phyloP scores from a whole-genome alignment of 805 yeast genomes.

The Kazachstania taianensis region DNA sequence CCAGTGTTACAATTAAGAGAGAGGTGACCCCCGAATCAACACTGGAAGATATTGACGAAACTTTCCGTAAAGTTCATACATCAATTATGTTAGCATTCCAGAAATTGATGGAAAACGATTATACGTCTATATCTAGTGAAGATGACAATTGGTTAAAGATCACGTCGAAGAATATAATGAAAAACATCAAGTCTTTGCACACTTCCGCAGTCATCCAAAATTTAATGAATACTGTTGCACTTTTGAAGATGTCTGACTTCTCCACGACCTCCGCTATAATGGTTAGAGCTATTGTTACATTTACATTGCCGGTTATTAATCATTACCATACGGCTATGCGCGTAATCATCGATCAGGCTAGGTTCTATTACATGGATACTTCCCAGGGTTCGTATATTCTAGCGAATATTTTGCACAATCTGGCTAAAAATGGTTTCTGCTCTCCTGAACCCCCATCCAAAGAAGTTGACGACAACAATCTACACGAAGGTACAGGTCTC shows the following conservation, averaged over 20 bases:
- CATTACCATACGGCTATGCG: slow-evolving; percentile 46
- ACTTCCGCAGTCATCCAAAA: slow-evolving; percentile 29
- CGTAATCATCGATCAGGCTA: slow-evolving; percentile 35
- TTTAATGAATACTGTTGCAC: slow-evolving; percentile 29
- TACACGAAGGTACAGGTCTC: slow-evolving; percentile 80
- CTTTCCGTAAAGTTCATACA: slow-evolving; percentile 42
- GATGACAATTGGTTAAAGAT: slow-evolving; percentile 61
- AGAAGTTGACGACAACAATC: slow-evolving; percentile 52
- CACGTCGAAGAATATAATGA: slow-evolving; percentile 37
- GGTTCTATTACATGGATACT: slow-evolving; percentile 40
- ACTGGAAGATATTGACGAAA: slow-evolving; percentile 35
- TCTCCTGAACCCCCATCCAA: slow-evolving; percentile 70
- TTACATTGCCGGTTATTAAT: slow-evolving; percentile 52
- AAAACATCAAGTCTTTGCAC: slow-evolving; percentile 36
- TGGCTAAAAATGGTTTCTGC: slow-evolving; percentile 82
- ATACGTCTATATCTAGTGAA: slow-evolving; percentile 31
- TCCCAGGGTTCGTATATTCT: slow-evolving; percentile 56
- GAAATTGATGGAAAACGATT: slow-evolving; percentile 35
- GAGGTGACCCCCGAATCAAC: slow-evolving; percentile 3
- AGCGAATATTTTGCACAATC: slow-evolving; percentile 41
- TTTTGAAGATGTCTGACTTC: slow-evolving; percentile 32
- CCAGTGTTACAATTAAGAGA: not conserved
- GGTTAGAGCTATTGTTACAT: slow-evolving; percentile 40
- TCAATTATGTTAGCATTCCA: slow-evolving; percentile 63
- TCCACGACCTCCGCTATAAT: slow-evolving; percentile 30